Base-by-base conservation (phyloP, 495 filamentous ascomycete species). In the Trichoderma parareesei region DNA sequence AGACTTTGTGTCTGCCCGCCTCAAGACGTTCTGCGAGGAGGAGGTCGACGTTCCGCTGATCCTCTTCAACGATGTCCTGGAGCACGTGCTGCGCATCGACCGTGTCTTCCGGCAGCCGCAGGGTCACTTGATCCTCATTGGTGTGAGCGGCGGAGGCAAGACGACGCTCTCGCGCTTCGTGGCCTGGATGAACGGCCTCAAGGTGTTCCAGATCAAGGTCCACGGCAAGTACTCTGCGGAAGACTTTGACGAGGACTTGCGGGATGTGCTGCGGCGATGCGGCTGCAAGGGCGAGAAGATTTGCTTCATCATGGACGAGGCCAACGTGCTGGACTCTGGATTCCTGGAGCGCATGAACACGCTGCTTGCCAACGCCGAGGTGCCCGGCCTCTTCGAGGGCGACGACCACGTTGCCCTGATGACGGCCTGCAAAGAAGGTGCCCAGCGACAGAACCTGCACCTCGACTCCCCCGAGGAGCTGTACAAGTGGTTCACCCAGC, bases 341-440 rank as follows among this genome's bases (percentile, higher is more conserved):
- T 99, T 99, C 86, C 75, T 99, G 67, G 94, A 99, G 74, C 87
- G 95, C 65, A 99, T 99, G 94, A 99, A 99, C 68, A 99, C 94
- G 1, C 81, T 99, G 33, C 86, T 99, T 63, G 94, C 94, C 65
- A 99, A 99, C 72, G 94, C 94, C 33, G 94, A 99, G 78, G 92
- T 99, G 48, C 94, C 94, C 27, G 94, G 94, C 76, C 83, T 99
- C 16, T 99, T 99, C 69, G 94, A 99, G 77, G 94, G 94, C 16
- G 94, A 99, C 70, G 94, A 98, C 61, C 91, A 93, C 67, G 90
- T 94, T 5, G 89, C 94, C 38, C 78, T 99, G 68, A 98, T 99
- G 94, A 98, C 95, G 16, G 90, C 92, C 64, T 98, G 95, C 79
- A 97, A 95, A 72, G 94, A 99, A 77, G 95, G 94, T 57, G 94